A percentile compares a stretch with the other conserved stretches of the same genome.
These are phyloP conservation scores for Psophocarpus tetragonolobus DNA, from an alignment of 306 rosid genomes.

Conservation along the genomic window DNA sequence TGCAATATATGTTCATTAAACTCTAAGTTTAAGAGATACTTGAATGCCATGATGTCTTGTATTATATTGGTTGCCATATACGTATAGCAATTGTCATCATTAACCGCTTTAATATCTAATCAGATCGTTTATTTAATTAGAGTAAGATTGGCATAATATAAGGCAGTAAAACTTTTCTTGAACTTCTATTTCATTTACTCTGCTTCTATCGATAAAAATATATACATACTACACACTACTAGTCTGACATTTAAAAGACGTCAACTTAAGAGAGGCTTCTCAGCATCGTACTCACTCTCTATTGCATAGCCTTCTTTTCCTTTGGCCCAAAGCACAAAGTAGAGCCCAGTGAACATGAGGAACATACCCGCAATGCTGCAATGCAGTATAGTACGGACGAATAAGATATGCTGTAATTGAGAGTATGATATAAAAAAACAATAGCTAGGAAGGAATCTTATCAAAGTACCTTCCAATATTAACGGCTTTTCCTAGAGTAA, in stretches of 20 bases:
- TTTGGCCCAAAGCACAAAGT: conserved; percentile 91
- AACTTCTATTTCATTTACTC: not conserved
- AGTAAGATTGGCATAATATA: not conserved
- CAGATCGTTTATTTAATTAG: not conserved
- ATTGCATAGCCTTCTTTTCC: conserved; percentile 60
- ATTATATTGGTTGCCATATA: not conserved
- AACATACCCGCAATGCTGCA: conserved; percentile 79
- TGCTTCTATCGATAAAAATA: not conserved
- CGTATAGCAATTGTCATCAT: not conserved
- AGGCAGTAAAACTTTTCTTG: not conserved
- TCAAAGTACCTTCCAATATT: conserved; percentile 66
- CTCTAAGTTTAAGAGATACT: no score
- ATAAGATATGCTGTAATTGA: not conserved
- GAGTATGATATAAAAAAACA: not conserved
- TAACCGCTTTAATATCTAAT: not conserved
- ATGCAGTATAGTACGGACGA: not conserved
- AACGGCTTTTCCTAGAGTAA: conserved; percentile 53
- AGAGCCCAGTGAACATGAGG: conserved; percentile 81
- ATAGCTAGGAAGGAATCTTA: not conserved
- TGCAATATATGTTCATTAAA: no score
- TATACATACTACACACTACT: not conserved
- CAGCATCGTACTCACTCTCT: conserved; percentile 59
- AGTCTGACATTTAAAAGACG: not conserved
- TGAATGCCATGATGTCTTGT: not conserved
- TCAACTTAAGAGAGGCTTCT: conserved; percentile 84